Base-by-base conservation (phyloP, 2,329 filamentous ascomycete genomes). In the Thielaviopsis populi region DNA sequence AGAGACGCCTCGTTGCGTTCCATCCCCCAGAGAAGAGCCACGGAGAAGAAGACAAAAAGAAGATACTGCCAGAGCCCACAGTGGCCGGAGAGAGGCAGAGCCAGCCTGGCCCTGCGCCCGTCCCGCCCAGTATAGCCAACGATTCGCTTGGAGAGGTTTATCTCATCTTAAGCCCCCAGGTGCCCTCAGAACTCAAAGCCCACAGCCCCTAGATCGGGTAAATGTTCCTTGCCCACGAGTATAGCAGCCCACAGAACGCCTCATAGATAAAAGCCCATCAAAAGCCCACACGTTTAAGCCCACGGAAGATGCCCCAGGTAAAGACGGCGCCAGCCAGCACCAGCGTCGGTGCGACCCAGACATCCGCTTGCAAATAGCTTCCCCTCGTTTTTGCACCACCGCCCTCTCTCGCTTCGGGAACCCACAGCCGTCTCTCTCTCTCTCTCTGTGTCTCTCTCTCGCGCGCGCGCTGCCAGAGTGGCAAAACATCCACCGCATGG, bases 211-310 rank as follows among this genome's bases (percentile, higher is more conserved):
- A 53, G 15, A 33, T 33, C 58, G 59, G 43, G 65, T 63, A 22
- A 33, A 66, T 66, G 65, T 64, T 66, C 65, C 65, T 66, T 63
- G 65, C 65, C 65, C 62, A 66, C 65, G 62, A 66, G 65, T 66
- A 61, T 61, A 66, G 65, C 65, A 66, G 62, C 65, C 65, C 43
- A 61, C 65, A 66, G 65, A 66, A 66, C 63, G 58, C 62, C 61
- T 66, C 65, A 60, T 63, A 63, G 65, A 66, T 66, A 66, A 66
- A 66, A 37, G 30, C 27, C 30, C 61, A 56, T 24, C 50, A 61
- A 66, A 60, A 61, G 54, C 58, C 61, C 65, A 62, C 59, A 61
- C 65, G 61, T 66, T 56, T 63, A 66, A 64, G 65, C 65, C 62
- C 65, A 61, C 65, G 56, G 62, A 59, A 54, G 46, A 56, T 63